Percentiles rank a stretch among this genome's conserved stretches.
These are phyloP conservation scores for Sporothrix curviconia DNA, from an alignment of 2,329 filamentous ascomycete genomes.

Conservation along the genomic window DNA sequence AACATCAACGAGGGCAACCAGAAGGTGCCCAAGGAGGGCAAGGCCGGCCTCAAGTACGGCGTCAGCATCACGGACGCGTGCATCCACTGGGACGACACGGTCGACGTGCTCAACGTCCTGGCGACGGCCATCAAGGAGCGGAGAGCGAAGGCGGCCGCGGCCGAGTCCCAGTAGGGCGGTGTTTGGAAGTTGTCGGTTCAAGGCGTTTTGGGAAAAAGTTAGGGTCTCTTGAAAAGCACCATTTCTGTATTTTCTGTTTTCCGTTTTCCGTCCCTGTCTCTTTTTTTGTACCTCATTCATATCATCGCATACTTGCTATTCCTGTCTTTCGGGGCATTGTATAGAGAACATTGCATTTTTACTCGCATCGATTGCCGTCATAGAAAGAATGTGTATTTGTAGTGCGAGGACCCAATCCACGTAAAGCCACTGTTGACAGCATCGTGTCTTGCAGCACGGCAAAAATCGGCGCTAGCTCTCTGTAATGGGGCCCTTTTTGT, in stretches of 20 bases:
- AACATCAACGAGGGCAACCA: conserved; percentile 93
- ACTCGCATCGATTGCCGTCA: too few relatives aligned
- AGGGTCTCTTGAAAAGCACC: not conserved
- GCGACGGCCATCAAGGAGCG: conserved; percentile 74
- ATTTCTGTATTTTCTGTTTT: too few relatives aligned
- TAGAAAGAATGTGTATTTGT: too few relatives aligned
- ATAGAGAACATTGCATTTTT: too few relatives aligned
- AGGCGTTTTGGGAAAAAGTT: conserved; percentile 9
- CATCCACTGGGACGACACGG: conserved; percentile 89
- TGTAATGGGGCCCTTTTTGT: conserved; percentile 1
- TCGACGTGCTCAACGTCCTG: conserved; percentile 67
- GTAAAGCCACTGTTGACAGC: too few relatives aligned
- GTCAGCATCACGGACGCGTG: conserved; percentile 97
- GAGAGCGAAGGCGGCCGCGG: conserved; percentile 49
- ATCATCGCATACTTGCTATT: too few relatives aligned
- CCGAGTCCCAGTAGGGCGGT: conserved; percentile 2
- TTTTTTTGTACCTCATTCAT: too few relatives aligned
- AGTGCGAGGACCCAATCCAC: too few relatives aligned
- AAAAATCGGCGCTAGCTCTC: conserved; percentile 14
- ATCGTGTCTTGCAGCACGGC: not conserved
- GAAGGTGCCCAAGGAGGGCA: conserved; percentile 84
- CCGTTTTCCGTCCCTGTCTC: too few relatives aligned
- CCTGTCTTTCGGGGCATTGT: too few relatives aligned
- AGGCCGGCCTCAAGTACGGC: conserved; percentile 79
- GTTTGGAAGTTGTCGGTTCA: not conserved